These are phyloP conservation scores for Amanita pallidorosea DNA, from an alignment of 768 basidiomycete species.

Conservation along the genomic window DNA sequence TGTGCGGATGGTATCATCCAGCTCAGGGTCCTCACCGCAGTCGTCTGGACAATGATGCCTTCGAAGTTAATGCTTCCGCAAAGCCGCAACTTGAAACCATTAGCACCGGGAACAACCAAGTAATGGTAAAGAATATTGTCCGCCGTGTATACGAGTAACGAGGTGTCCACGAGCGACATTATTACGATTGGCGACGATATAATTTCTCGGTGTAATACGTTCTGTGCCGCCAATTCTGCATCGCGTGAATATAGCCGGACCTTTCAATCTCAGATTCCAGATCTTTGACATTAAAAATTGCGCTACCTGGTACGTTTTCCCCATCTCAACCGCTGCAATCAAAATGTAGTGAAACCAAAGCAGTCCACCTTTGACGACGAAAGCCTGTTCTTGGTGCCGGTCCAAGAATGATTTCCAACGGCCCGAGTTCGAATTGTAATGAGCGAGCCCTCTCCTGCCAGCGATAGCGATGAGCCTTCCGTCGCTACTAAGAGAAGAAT, in stretches of 20 bases:
- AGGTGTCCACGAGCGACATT: constrained; percentile 89
- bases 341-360: constrained; percentile 96
- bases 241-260: constrained; percentile 92
- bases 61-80: constrained; percentile 94
- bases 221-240: constrained; percentile 72
- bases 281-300: neutral
- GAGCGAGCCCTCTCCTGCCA: constrained; percentile 80
- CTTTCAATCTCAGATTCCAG: constrained; percentile 26
- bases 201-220: constrained; percentile 72
- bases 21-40: constrained; percentile 79
- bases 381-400: constrained; percentile 76
- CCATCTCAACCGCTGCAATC: constrained; percentile 79
- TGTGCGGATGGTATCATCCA: constrained; percentile 96
- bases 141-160: constrained; percentile 84
- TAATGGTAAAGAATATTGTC: constrained; percentile 94
- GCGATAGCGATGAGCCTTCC: constrained; percentile 90
- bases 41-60: constrained; percentile 79
- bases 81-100: constrained; percentile 75
- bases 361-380: constrained; percentile 82
- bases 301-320: constrained; percentile 66
- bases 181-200: constrained; percentile 73
- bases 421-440: constrained; percentile 91
- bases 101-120: constrained; percentile 74
- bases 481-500: constrained; percentile 83
- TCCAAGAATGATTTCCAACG: constrained; percentile 88